phyloP scores from a whole-genome alignment of 495 filamentous ascomycete species.

The Hypoxylon subgilvum region DNA sequence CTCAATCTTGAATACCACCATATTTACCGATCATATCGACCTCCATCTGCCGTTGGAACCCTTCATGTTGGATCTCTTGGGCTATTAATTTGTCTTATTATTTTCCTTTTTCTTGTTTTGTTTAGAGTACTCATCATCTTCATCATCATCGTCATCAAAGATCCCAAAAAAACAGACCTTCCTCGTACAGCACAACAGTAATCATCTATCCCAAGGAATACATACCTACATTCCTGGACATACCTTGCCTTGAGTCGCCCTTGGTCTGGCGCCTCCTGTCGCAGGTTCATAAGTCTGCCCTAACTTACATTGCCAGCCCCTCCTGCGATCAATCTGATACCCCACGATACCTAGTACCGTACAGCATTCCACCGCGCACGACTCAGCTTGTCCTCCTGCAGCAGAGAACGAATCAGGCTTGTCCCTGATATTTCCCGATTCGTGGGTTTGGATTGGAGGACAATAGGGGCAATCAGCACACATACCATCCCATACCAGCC shows the following conservation, averaged over 20 bases:
- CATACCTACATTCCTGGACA: too few relatives aligned
- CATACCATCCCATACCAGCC: constrained; percentile 33
- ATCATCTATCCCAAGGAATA: too few relatives aligned
- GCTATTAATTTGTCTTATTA: too few relatives aligned
- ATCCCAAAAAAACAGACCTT: constrained; percentile 5
- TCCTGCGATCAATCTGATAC: constrained; percentile 34
- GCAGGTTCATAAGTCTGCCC: constrained; percentile 24
- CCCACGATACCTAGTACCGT: constrained; percentile 38
- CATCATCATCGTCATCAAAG: too few relatives aligned
- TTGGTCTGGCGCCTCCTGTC: constrained; percentile 25
- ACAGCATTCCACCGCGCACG: constrained; percentile 46
- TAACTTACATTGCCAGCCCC: constrained; percentile 26
- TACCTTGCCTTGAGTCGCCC: constrained; percentile 25
- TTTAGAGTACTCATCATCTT: constrained; percentile 10
- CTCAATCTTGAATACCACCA: constrained; percentile 19
- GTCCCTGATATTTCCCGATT: constrained; percentile 42
- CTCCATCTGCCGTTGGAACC: constrained; percentile 11
- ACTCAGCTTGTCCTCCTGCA: constrained; percentile 42
- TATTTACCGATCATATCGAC: too few relatives aligned
- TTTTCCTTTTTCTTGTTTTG: constrained; percentile 4
- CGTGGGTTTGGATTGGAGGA: constrained; percentile 31
- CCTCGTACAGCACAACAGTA: too few relatives aligned
- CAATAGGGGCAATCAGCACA: constrained; percentile 29
- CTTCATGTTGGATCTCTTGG: constrained; percentile 21
- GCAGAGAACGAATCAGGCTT: constrained; percentile 45